phyloP scores from a whole-genome alignment of 352 stramenopile genomes.

The Phytopythium kandeliae region DNA sequence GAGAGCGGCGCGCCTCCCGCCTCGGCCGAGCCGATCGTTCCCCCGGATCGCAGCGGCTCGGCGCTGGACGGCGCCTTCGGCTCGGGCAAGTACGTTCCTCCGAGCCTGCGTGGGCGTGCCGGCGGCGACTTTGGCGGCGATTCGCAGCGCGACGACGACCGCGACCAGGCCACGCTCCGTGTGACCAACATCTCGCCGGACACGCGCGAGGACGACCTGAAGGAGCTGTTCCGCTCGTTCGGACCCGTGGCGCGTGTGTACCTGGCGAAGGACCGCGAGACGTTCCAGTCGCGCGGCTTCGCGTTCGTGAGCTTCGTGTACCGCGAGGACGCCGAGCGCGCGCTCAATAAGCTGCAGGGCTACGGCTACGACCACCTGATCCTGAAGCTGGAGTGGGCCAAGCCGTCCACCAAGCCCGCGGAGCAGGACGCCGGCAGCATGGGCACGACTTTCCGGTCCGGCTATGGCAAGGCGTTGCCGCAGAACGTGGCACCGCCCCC shows the following conservation, averaged over 20 bases:
- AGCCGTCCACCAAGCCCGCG: constrained; percentile 90
- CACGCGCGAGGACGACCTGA: constrained; percentile 97
- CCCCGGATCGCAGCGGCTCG: constrained; percentile 35
- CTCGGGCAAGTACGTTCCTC: constrained; percentile 85
- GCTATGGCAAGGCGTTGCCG: constrained; percentile 84
- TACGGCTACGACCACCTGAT: constrained; percentile 99
- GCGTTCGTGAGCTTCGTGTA: constrained; percentile 98
- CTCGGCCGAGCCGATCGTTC: constrained; percentile 16
- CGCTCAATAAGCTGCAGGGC: constrained; percentile 96
- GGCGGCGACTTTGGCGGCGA: constrained; percentile 25
- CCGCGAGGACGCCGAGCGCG: constrained; percentile 93
- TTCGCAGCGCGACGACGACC: constrained; percentile 45
- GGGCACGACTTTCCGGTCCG: constrained; percentile 84
- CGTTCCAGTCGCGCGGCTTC: constrained; percentile 96
- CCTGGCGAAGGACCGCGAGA: constrained; percentile 98
- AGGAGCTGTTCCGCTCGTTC: constrained; percentile 97
- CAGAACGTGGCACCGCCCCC: constrained; percentile 76
- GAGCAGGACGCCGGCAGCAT: constrained; percentile 70
- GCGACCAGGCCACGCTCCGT: constrained; percentile 91
- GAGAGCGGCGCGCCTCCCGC: constrained; percentile 19
- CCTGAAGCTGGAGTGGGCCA: constrained; percentile 99
- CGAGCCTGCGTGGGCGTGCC: constrained; percentile 62
- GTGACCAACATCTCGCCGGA: constrained; percentile 99
- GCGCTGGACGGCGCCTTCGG: constrained; percentile 67
- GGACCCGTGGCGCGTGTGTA: constrained; percentile 97